Base-by-base conservation (phyloP, 2,329 filamentous ascomycete genomes). In the Botryotinia narcissicola region DNA sequence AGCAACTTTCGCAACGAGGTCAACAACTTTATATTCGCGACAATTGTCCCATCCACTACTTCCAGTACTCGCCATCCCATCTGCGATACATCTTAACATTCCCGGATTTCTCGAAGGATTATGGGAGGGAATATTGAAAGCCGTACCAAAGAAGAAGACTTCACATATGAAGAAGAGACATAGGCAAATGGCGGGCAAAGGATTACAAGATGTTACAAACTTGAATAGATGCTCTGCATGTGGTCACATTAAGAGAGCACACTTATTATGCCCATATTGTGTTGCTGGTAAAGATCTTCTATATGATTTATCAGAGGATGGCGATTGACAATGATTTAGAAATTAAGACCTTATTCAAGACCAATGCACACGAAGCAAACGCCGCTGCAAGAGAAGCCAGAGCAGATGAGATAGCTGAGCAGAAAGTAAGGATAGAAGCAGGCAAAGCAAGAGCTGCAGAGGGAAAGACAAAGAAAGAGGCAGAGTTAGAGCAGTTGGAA, bases 71-170 rank as follows among this genome's bases (percentile, higher is more conserved):
- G 84, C 89, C 10, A 82, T 92, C 57, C 89, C 92, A 37, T 85
- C 87, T 20, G 83, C 85, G 57, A 85, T 93, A 76, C 86, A 84
- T 37, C 82, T 90, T 77, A 89, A 85, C 68, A 85, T 95, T 70
- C 91, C 92, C 9, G 87, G 88, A 8, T 81, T 94, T n/a, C 84
- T 97, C 35, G 90, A 89, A 73, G 93, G 92, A 76, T 90, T 99
- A 79, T 98, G 95, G 95, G 95, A 98, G 78, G 94, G 93, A 9
- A 89, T 99, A 63, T 87, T 99, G 78, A 91, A 91, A 77, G 96
- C 96, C 1, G 96, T 98, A 25, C 96, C 96, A 8, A 99, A 99
- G 88, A 98, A 97, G 86, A 99, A 98, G 89, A 97, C 94, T 48
- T 98, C 95, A 60, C 94, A 99, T 83, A 93, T 93, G 86, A 97